Percentiles rank a stretch among this genome's conserved stretches.
These are phyloP conservation scores for Neurospora sublineolata DNA, from an alignment of 495 filamentous ascomycete species.

Conservation along the genomic window DNA sequence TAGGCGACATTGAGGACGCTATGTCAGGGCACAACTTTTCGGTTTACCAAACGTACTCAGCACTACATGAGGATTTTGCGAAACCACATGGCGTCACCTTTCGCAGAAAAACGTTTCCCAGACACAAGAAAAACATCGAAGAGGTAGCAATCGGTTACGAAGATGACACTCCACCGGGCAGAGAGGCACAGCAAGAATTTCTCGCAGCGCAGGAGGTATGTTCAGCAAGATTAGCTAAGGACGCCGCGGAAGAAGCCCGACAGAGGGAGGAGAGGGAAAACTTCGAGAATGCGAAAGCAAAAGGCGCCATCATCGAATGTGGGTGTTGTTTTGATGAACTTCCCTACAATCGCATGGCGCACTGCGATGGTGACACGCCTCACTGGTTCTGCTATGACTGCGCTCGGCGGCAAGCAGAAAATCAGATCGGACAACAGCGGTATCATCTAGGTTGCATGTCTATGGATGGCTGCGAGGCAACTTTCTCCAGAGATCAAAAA, in stretches of 20 bases:
- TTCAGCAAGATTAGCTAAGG: constrained; percentile 7
- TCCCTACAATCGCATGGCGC: constrained; percentile 52
- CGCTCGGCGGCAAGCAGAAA: constrained; percentile 50
- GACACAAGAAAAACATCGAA: constrained; percentile 12
- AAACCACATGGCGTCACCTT: constrained; percentile 1
- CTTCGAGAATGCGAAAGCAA: constrained; percentile 29
- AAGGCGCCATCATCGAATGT: constrained; percentile 48
- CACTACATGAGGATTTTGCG: constrained; percentile 14
- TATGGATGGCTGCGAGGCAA: constrained; percentile 30
- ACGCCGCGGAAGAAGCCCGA: constrained; percentile 17
- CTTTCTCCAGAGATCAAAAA: constrained; percentile 36
- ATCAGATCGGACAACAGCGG: constrained; percentile 50
- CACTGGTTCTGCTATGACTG: constrained; percentile 62
- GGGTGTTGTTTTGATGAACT: constrained; percentile 60
- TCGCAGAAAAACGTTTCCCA: not conserved
- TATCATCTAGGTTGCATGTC: constrained; percentile 49
- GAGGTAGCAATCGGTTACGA: constrained; percentile 1
- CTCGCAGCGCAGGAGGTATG: constrained; percentile 13
- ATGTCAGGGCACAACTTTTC: constrained; percentile 7
- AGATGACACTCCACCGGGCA: not conserved
- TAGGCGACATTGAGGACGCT: constrained; percentile 7
- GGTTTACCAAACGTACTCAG: constrained; percentile 22
- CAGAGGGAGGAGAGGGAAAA: constrained; percentile 34
- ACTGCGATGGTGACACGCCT: constrained; percentile 43
- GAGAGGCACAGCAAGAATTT: constrained; percentile 19